A percentile compares a stretch with the other conserved stretches of the same genome.
phyloP scores from a whole-genome alignment of 2,329 filamentous ascomycete genomes.

The Cladophialophora exuberans region DNA sequence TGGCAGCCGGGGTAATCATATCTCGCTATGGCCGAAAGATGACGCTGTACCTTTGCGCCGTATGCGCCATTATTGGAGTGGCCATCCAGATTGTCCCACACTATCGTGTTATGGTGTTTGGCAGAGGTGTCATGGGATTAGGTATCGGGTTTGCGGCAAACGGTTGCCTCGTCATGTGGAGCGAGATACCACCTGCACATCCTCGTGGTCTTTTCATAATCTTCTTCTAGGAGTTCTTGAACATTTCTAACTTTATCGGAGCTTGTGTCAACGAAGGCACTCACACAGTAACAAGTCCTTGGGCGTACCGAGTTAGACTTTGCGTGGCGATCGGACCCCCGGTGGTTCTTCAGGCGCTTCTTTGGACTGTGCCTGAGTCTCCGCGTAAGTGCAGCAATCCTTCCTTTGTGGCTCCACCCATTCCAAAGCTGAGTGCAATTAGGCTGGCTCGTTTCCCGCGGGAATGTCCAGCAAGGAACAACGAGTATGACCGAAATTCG shows the following conservation, averaged over 20 bases:
- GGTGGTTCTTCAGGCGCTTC: neutral
- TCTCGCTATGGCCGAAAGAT: neutral
- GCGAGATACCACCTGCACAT: neutral
- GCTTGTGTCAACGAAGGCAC: slow-evolving; percentile 5
- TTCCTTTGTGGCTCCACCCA: neutral
- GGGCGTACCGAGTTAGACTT: neutral
- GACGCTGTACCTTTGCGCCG: neutral
- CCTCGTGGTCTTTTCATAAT: neutral
- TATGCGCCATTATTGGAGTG: neutral
- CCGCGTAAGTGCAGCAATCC: neutral
- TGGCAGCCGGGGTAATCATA: neutral
- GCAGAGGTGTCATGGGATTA: neutral
- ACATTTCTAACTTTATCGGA: neutral
- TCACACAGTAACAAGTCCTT: neutral
- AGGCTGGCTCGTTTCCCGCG: neutral
- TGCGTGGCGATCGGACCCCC: neutral
- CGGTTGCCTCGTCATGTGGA: neutral
- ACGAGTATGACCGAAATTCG: neutral
- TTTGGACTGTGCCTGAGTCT: slow-evolving; percentile 1
- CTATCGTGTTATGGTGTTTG: neutral
- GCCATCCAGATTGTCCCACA: neutral
- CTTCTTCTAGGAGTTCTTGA: neutral
- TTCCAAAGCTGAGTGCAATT: neutral
- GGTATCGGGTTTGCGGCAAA: neutral
- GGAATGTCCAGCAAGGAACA: neutral